Conservation (phyloP, 768 basidiomycete species). For the Serendipita sp. region DNA sequence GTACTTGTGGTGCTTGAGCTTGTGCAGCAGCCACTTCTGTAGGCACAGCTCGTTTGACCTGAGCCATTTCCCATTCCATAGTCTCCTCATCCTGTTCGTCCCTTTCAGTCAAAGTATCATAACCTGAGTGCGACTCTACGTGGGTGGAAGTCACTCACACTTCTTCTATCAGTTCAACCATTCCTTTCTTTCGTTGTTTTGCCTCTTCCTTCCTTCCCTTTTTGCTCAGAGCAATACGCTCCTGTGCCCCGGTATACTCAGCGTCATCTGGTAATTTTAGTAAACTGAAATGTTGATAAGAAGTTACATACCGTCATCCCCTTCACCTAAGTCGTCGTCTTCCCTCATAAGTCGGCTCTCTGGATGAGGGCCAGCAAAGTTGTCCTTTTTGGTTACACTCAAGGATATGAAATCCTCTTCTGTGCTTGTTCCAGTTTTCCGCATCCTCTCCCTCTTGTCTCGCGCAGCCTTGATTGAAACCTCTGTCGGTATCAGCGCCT, state of each 20-base stretch:
- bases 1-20: not conserved
- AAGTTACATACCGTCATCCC: constrained; percentile 57
- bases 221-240: constrained; percentile 72
- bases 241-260: constrained; percentile 76
- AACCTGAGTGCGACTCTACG: constrained; percentile 5
- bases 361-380: constrained; percentile 62
- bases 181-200: constrained; percentile 44
- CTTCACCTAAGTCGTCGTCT: constrained; percentile 78
- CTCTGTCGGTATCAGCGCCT: constrained; percentile 47
- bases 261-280: constrained; percentile 44
- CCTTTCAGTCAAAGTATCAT: constrained; percentile 20
- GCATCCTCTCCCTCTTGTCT: constrained; percentile 55
- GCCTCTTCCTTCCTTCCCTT: constrained; percentile 62
- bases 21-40: constrained; percentile 6
- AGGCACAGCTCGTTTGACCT: constrained; percentile 50
- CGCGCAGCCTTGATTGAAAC: constrained; percentile 58
- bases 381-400: constrained; percentile 41
- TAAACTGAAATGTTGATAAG: not conserved
- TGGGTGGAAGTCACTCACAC: constrained; percentile 33
- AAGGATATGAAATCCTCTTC: constrained; percentile 66
- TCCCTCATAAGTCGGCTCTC: constrained; percentile 69
- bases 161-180: constrained; percentile 70
- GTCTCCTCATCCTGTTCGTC: constrained; percentile 77
- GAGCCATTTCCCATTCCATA: constrained; percentile 71
- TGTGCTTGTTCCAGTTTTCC: constrained; percentile 27